Base-by-base conservation (phyloP, 108 stramenopile species). In the Stephanodiscus minutulus region DNA sequence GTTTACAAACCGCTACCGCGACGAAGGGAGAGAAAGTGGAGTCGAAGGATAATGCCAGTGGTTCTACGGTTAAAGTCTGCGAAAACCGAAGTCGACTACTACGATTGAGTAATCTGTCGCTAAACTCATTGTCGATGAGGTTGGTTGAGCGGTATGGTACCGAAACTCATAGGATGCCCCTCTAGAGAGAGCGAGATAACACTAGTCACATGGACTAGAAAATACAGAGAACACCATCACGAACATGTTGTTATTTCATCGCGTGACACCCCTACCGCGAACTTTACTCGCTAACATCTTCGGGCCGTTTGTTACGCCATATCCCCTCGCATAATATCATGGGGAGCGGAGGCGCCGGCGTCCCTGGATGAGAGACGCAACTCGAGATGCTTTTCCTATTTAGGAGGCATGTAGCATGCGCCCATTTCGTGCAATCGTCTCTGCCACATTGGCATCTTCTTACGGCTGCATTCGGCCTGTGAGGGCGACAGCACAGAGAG, bases 381-480 rank as follows among this genome's bases (percentile, higher is more conserved):
- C 17, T 72, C 0, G 72, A 72, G 41, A 72, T 39, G 22, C 43
- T 57, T 44, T 62, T 75, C 13, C 61, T 66, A 22, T 67, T 66
- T 15, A 69, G 64, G 39, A 83, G 47, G 70, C 87, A 88, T 8
- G 74, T 60, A 7, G 83, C 55, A 68, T 88, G 87, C 15, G 85
- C 87, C 18, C 74, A 66, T 29, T 74, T 72, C 15, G 71, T 35
- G 70, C 87, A 88, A 20, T 33, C 27, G 0, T 49, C 44, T 39
- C 78, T 73, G 12, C 87, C 87, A 53, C 87, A 88, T 56, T 81
- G 79, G 35, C 87, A 88, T 6, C 49, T 35, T 57, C 83, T 86
- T 77, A 74, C 82, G 7, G 84, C 47, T 4, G 85, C 87, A 46
- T 61, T 68, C 35, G 59, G 39, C 20, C 17, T 39, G 0, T 36